Evolutionary conservation across 2,329 filamentous ascomycete genomes (phyloP), one percentile per base, ranked within the genome.

Genomic region (Didymella arachidicola): DNA sequence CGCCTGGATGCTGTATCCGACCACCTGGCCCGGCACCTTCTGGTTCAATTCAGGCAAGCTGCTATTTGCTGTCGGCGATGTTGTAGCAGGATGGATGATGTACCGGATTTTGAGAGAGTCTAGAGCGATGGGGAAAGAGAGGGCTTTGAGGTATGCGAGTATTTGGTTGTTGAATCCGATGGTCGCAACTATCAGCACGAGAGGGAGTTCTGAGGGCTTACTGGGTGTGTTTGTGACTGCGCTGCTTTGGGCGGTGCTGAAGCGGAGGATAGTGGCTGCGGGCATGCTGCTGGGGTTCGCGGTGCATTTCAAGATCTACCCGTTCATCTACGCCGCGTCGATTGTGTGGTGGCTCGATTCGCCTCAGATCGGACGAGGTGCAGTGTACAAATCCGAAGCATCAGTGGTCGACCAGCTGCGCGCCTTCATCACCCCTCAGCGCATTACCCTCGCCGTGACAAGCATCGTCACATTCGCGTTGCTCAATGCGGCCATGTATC

Each of bases 291-390:
- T 99, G 2, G 95, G 95, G 0, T 79, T 97, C 27, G 87, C 87
- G 1, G 93, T 98, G 26, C 95, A 99, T 79, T 96, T 99, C 80
- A 99, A 99, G 83, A 98, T 99, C 61, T 99, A 99, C 71, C 95
- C 95, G 0, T 97, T 98, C 77, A 92, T 99, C 60, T 99, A 99
- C 77, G 94, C 91, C 2, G 86, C 89, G 0, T 88, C 89, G 3
- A 88, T 95, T 41, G 77, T 92, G 5, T 93, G 89, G 89, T 93
- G 89, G 89, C 86, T 94, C 79, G 90, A 91, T 65, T 79, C 79
- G 2, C 82, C 84, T 14, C 57, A 59, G 75, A 80, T 47, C 14
- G 26, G 46, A 18, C 7, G 10, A n/a, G 12, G 22, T 11, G 5
- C 57, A 11, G 25, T 47, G 34, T 14, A 55, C 8, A 53, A 53